Conservation (phyloP, 306 rosid species). For the Quercus gilva region DNA sequence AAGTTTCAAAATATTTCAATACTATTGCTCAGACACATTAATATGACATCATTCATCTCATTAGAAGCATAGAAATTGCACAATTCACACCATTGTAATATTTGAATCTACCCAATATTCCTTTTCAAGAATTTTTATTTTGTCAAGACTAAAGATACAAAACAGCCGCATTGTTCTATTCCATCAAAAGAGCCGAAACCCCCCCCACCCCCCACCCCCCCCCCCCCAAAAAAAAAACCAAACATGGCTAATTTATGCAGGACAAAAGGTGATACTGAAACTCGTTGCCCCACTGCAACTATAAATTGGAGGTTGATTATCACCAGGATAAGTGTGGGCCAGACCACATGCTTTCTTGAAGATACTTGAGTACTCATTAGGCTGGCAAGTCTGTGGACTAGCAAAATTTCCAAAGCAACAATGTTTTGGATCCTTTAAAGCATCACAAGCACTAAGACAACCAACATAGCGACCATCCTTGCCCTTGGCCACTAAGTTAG, state of each 20-base stretch:
- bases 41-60: too few relatives aligned
- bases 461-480: conserved; percentile 28
- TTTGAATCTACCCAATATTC: too few relatives aligned
- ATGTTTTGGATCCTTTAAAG: conserved; percentile 17
- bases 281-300: conserved; percentile 30
- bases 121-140: too few relatives aligned
- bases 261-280: conserved; percentile 30
- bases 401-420: conserved; percentile 19
- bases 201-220: too few relatives aligned
- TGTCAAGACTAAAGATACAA: too few relatives aligned
- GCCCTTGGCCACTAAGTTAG: background rate
- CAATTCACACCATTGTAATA: too few relatives aligned
- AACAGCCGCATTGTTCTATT: too few relatives aligned
- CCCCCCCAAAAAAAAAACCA: too few relatives aligned
- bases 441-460: conserved; percentile 39
- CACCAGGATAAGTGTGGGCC: conserved; percentile 30
- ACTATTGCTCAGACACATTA: too few relatives aligned
- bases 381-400: conserved; percentile 18
- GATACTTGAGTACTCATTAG: conserved; percentile 16
- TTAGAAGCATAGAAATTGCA: too few relatives aligned
- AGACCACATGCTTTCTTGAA: conserved; percentile 17
- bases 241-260: background rate
- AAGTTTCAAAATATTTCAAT: too few relatives aligned
- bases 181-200: too few relatives aligned
- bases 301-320: conserved; percentile 28